These are phyloP conservation scores for Umbelopsis sp. DNA, from an alignment of 192 early-diverging fungal genomes.

Conservation along the genomic window DNA sequence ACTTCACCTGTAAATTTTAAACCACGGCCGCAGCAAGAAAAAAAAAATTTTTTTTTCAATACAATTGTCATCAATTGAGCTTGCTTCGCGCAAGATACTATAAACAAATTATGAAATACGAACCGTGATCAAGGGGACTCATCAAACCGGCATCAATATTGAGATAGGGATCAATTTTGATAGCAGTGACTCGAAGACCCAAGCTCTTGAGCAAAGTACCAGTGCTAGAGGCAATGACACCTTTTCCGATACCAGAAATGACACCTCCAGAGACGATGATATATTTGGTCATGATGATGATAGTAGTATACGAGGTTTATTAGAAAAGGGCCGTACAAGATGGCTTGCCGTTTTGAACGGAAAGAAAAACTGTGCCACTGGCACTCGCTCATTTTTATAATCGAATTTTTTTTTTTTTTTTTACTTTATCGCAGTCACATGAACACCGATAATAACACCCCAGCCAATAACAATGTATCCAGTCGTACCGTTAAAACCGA, in stretches of 20 bases:
- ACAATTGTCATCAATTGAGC: background rate
- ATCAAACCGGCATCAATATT: conserved; percentile 99
- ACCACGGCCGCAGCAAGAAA: background rate
- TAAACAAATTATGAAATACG: conserved; percentile 19
- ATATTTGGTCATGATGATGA: conserved; percentile 77
- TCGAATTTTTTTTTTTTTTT: background rate
- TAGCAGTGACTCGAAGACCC: conserved; percentile 92
- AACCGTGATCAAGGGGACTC: conserved; percentile 96
- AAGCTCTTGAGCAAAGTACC: conserved; percentile 92
- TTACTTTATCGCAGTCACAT: background rate
- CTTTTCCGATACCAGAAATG: conserved; percentile 99
- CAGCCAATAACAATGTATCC: background rate
- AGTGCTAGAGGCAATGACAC: conserved; percentile 97
- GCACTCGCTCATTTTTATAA: background rate
- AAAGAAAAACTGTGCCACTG: background rate
- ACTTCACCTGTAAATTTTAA: conserved; percentile 76
- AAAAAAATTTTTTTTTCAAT: conserved; percentile 20
- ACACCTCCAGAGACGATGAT: conserved; percentile 98
- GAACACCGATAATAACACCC: background rate
- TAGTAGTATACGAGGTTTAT: conserved; percentile 11
- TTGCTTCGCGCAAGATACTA: background rate
- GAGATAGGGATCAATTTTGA: conserved; percentile 99
- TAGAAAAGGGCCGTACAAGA: conserved; percentile 24
- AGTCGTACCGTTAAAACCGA: conserved; percentile 4
- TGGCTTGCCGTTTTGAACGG: conserved; percentile 21